These are phyloP conservation scores for Coemansia sp. DNA, from an alignment of 192 early-diverging fungal genomes.

Conservation along the genomic window DNA sequence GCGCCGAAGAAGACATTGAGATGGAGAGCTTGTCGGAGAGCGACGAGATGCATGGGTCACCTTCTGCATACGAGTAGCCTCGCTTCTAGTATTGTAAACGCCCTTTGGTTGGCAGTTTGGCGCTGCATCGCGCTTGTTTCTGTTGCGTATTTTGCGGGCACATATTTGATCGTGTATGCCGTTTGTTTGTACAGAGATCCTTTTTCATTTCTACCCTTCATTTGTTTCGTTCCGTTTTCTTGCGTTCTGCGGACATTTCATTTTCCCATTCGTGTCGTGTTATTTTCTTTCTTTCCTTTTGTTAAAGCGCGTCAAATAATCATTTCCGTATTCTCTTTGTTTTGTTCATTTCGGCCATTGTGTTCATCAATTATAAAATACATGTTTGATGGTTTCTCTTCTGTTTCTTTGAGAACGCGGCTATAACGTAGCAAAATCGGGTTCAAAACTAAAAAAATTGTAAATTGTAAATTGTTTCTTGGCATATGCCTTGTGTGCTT, in stretches of 20 bases:
- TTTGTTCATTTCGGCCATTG: not conserved
- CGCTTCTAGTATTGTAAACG: not conserved
- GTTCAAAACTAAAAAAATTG: not conserved
- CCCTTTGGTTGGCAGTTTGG: too few species aligned
- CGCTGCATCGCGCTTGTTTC: too few species aligned
- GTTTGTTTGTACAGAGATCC: not conserved
- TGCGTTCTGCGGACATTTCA: conserved; percentile 5
- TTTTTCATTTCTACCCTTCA: not conserved
- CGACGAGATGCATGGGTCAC: conserved; percentile 4
- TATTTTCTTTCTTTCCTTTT: not conserved
- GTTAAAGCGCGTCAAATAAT: not conserved
- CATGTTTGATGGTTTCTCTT: not conserved
- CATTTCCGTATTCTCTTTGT: not conserved
- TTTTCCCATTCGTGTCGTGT: not conserved
- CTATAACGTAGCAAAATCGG: not conserved
- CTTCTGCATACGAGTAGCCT: not conserved
- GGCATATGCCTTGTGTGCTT: not conserved
- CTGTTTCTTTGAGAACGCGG: not conserved
- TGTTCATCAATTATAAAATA: not conserved
- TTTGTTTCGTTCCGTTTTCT: not conserved
- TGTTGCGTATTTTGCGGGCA: too few species aligned
- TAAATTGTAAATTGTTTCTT: not conserved
- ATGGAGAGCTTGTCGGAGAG: conserved; percentile 42
- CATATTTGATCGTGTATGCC: not conserved
- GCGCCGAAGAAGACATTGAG: conserved; percentile 45